Evolutionary conservation across 2,329 filamentous ascomycete species (phyloP).

Genomic region (Pseudogymnoascus sp.): DNA sequence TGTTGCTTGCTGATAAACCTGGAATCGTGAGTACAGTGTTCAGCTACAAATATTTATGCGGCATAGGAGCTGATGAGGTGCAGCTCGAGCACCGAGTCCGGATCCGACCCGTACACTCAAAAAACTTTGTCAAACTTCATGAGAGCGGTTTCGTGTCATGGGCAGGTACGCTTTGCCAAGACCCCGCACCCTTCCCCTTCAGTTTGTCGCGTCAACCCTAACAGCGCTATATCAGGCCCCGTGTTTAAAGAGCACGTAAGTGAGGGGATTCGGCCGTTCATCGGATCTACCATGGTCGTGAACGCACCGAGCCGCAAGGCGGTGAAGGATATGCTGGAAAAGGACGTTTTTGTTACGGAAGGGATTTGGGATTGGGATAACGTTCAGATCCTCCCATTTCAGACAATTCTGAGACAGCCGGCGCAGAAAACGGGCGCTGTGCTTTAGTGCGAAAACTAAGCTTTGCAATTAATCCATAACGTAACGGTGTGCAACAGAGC

Average conservation of each 20-base stretch:
- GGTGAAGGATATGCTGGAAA: constrained; percentile 56
- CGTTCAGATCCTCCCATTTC: constrained; percentile 29
- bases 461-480: background rate
- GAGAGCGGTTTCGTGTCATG: background rate
- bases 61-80: background rate
- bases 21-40: background rate
- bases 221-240: background rate
- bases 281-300: constrained; percentile 64
- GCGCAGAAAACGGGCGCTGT: background rate
- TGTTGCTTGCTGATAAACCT: background rate
- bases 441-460: background rate
- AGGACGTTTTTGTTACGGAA: constrained; percentile 63
- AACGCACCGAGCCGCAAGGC: constrained; percentile 62
- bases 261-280: constrained; percentile 34
- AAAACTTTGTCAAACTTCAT: background rate
- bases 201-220: background rate
- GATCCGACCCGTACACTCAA: background rate
- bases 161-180: background rate
- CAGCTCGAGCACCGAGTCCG: background rate
- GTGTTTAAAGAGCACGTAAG: background rate
- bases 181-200: background rate
- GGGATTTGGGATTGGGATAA: constrained; percentile 79
- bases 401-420: background rate
- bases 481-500: background rate
- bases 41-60: background rate